Evolutionary conservation across 805 yeast species (phyloP).

Genomic region (Candida hispaniensis): DNA sequence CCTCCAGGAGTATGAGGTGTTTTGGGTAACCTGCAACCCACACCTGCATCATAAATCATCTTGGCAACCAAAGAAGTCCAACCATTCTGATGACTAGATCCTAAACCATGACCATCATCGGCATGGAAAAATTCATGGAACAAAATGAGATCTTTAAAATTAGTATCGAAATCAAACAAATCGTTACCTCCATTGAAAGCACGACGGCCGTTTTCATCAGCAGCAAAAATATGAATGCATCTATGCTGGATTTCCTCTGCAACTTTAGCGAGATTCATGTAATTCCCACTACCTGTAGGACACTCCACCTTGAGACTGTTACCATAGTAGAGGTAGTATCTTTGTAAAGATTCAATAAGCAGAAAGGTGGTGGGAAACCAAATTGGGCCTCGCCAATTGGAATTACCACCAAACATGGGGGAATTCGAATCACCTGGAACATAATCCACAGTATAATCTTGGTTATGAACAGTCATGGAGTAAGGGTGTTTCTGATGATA

Average conservation of each 20-base stretch:
- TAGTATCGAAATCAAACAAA: conserved; percentile 45
- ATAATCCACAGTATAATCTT: conserved; percentile 57
- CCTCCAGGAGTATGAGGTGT: conserved; percentile 28
- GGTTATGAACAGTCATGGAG: conserved; percentile 71
- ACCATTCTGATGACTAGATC: conserved; percentile 91
- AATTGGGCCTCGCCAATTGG: conserved; percentile 96
- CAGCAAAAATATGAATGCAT: conserved; percentile 65
- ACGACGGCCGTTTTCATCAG: conserved; percentile 49
- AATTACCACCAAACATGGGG: conserved; percentile 92
- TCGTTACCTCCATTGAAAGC: conserved; percentile 59
- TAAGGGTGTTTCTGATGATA: conserved; percentile 78
- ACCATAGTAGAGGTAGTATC: conserved; percentile 83
- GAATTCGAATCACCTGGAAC: conserved; percentile 85
- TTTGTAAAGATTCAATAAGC: conserved; percentile 73
- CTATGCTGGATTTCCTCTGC: conserved; percentile 87
- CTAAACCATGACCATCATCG: conserved; percentile 88
- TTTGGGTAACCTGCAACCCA: conserved; percentile 39
- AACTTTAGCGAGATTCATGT: conserved; percentile 70
- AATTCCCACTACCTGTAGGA: conserved; percentile 74
- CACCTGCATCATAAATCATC: conserved; percentile 78
- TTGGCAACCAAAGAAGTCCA: conserved; percentile 93
- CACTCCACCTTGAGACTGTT: conserved; percentile 75
- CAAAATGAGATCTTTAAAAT: conserved; percentile 64
- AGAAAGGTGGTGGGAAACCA: conserved; percentile 92
- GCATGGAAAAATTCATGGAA: conserved; percentile 89